Base-by-base conservation (phyloP, 345 rosid genomes). In the Eucalyptus pauciflora region DNA sequence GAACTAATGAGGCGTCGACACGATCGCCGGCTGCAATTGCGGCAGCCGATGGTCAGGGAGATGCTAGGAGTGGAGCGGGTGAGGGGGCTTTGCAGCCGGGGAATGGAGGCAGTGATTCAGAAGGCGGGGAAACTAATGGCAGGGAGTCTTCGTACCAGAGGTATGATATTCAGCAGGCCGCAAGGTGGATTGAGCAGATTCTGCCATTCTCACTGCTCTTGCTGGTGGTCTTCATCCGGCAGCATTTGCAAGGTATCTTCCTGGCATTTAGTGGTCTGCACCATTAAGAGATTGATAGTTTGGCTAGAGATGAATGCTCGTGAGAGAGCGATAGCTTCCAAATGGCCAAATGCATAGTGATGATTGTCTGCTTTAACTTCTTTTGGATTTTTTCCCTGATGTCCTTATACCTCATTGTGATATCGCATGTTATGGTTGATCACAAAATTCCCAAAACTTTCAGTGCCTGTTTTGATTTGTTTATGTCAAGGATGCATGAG, bases 151-250 rank as follows among this genome's bases (percentile, higher is more conserved):
- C 99, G 58, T 96, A 97, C 91, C 99, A 97, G 93, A 96, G 99
- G 92, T 98, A 98, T 91, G 99, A 98, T 91, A 98, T 98, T 90
- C 99, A 97, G 94, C 99, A 98, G 90, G 99, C 99, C 90, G 99
- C 99, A 2, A 95, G 99, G 89, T 98, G 98, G 99, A 94, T 98
- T 88, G 99, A 98, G 94, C 99, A 98, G 92, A 94, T 97, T 88
- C 98, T 98, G 50, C 99, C 99, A 13, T 98, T 98, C 81, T 97
- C 99, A 88, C 92, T 98, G 95, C 99, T 98, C 92, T 97, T 98
- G 46, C 91, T 98, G 94, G 98, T 98, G 52, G 99, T 97, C 90
- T 98, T 98, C 91, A 98, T 98, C 89, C 98, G 99, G 90, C 99
- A 97, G 94, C 99, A 98, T 93, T 92, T 98, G 91, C 99, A 98